phyloP scores from a whole-genome alignment of 768 basidiomycete species.

The Lactifluus subvellereus region DNA sequence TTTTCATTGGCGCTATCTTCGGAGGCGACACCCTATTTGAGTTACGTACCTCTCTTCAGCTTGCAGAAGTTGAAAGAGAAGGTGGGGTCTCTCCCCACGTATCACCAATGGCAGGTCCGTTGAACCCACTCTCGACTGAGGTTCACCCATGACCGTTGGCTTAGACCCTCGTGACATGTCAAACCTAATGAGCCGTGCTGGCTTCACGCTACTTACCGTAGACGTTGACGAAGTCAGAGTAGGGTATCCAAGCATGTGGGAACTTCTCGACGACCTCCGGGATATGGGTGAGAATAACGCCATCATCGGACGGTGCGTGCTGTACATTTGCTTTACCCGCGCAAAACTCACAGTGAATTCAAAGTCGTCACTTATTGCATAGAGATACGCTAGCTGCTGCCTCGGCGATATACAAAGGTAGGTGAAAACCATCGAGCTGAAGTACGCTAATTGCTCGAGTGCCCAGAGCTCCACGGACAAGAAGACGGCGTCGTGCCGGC shows the following conservation, averaged over 20 bases:
- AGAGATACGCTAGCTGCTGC: slow-evolving; percentile 89
- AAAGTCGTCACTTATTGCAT: slow-evolving; percentile 60
- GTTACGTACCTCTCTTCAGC: slow-evolving; percentile 83
- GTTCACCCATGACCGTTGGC: background rate
- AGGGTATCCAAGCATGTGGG: slow-evolving; percentile 93
- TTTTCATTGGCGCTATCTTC: slow-evolving; percentile 91
- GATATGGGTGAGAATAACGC: slow-evolving; percentile 98
- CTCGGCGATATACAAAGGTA: slow-evolving; percentile 90
- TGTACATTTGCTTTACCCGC: background rate
- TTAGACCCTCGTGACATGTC: slow-evolving; percentile 90
- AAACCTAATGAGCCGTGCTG: slow-evolving; percentile 85
- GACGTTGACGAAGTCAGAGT: slow-evolving; percentile 92
- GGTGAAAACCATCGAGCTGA: slow-evolving; percentile 1
- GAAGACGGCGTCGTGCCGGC: slow-evolving; percentile 84
- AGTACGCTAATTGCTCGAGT: background rate
- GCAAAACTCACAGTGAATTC: background rate
- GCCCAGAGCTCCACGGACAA: slow-evolving; percentile 73
- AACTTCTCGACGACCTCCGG: slow-evolving; percentile 86
- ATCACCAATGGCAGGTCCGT: slow-evolving; percentile 93
- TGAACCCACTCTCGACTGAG: slow-evolving; percentile 1
- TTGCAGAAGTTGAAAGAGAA: slow-evolving; percentile 89
- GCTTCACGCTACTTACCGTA: slow-evolving; percentile 89
- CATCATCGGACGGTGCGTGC: slow-evolving; percentile 66
- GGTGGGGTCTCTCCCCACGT: slow-evolving; percentile 96
- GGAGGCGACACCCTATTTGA: slow-evolving; percentile 97